phyloP scores from a whole-genome alignment of 2,329 filamentous ascomycete genomes.

The Aspergillus latus region DNA sequence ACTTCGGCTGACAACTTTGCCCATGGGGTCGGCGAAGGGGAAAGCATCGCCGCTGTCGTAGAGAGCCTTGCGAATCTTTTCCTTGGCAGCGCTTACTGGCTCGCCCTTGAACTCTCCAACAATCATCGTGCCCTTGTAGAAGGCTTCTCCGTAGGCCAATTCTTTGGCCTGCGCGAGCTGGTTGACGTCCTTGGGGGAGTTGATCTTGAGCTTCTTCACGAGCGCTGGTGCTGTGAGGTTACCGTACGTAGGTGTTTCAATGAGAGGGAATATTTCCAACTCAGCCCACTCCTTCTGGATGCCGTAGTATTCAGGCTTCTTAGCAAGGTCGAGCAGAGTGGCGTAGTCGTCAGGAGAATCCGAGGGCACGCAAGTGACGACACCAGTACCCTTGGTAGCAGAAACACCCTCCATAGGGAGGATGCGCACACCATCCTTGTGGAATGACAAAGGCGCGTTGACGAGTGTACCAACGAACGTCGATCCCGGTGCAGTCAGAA shows the following conservation, averaged over 20 bases:
- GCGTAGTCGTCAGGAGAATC: slow-evolving; percentile 96
- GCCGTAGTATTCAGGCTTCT: slow-evolving; percentile 94
- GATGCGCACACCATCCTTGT: slow-evolving; percentile 80
- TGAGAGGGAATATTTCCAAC: slow-evolving; percentile 83
- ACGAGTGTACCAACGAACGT: slow-evolving; percentile 86
- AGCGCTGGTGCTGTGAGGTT: slow-evolving; percentile 79
- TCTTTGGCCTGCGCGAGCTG: slow-evolving; percentile 94
- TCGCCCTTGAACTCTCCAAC: slow-evolving; percentile 85
- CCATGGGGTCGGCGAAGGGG: slow-evolving; percentile 89
- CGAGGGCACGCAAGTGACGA: slow-evolving; percentile 92
- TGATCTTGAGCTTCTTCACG: slow-evolving; percentile 92
- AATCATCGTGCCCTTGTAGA: slow-evolving; percentile 90
- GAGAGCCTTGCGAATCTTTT: slow-evolving; percentile 75
- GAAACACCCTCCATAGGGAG: slow-evolving; percentile 94
- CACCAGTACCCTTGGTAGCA: slow-evolving; percentile 90
- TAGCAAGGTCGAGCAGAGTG: slow-evolving; percentile 80
- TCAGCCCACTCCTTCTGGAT: slow-evolving; percentile 97
- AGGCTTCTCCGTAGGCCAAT: slow-evolving; percentile 93
- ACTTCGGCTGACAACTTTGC: slow-evolving; percentile 81
- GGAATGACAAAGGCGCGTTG: slow-evolving; percentile 81
- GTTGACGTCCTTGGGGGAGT: slow-evolving; percentile 90
- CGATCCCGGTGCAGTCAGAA: slow-evolving; percentile 72
- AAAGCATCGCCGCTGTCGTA: slow-evolving; percentile 79
- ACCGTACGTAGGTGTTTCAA: slow-evolving; percentile 83
- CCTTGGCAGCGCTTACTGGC: slow-evolving; percentile 82